phyloP scores from a whole-genome alignment of 2,329 filamentous ascomycete species.

The Epichloe coenophiala region DNA sequence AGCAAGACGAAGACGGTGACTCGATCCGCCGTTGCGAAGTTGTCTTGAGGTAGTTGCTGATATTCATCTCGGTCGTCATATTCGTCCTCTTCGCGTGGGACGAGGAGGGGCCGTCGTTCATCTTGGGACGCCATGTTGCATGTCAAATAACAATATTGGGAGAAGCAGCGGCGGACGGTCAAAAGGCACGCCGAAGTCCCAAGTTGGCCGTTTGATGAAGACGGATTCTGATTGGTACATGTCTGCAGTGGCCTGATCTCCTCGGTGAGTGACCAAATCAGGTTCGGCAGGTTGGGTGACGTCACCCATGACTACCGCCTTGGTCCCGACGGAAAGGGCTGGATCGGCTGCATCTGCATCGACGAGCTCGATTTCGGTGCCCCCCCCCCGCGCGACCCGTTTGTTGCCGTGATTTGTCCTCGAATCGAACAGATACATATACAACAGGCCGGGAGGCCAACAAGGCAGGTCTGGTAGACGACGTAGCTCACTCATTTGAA shows the following conservation, averaged over 20 bases:
- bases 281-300: not conserved
- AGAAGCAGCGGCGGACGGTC: not conserved
- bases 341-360: conserved; percentile 40
- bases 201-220: no score
- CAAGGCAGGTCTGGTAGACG: conserved; percentile 54
- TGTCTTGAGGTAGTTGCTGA: conserved; percentile 2
- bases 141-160: not conserved
- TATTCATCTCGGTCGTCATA: not conserved
- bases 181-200: no score
- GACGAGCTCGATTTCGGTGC: conserved; percentile 73
- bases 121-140: not conserved
- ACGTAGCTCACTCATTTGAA: conserved; percentile 38
- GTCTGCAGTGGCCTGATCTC: no score
- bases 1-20: conserved; percentile 1
- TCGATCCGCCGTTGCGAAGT: not conserved
- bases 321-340: conserved; percentile 44
- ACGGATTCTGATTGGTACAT: no score
- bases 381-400: conserved; percentile 19
- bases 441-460: conserved; percentile 46
- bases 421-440: conserved; percentile 50
- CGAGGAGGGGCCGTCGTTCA: conserved; percentile 2
- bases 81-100: not conserved
- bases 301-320: conserved; percentile 60
- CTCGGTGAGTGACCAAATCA: no score
- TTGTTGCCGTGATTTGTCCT: conserved; percentile 50